phyloP scores from a whole-genome alignment of 495 filamentous ascomycete species.

The Staphylotrichum tortipilum region DNA sequence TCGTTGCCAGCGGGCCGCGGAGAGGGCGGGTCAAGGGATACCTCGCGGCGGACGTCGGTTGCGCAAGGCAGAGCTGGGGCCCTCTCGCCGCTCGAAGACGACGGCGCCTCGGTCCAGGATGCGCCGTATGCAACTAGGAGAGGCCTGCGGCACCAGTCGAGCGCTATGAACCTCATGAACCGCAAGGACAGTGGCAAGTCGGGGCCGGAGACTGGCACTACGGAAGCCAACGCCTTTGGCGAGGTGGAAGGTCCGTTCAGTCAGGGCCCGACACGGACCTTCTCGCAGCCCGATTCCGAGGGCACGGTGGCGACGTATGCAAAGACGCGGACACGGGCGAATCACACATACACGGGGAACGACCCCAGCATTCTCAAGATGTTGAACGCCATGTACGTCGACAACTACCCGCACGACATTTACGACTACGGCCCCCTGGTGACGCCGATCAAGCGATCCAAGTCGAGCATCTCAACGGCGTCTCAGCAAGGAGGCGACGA shows the following conservation, averaged over 20 bases:
- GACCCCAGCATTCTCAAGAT: conserved; percentile 81
- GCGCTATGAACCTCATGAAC: conserved; percentile 75
- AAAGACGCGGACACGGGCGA: conserved; percentile 28
- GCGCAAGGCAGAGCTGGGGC: conserved; percentile 17
- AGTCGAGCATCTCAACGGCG: conserved; percentile 44
- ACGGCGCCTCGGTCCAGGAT: conserved; percentile 31
- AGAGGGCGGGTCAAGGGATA: conserved; percentile 19
- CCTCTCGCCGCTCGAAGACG: conserved; percentile 19
- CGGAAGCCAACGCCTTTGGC: conserved; percentile 73
- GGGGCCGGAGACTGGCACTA: conserved; percentile 72
- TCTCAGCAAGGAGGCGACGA: conserved; percentile 36
- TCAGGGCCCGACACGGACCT: conserved; percentile 22
- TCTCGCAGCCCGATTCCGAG: conserved; percentile 21
- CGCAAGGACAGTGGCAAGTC: conserved; percentile 73
- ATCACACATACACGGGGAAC: conserved; percentile 75
- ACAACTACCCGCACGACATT: conserved; percentile 80
- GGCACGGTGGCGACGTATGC: conserved; percentile 27
- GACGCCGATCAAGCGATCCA: conserved; percentile 56
- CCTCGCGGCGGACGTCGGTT: conserved; percentile 22
- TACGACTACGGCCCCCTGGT: conserved; percentile 74
- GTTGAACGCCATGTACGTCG: conserved; percentile 79
- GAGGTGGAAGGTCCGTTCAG: conserved; percentile 65
- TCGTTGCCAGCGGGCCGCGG: conserved; percentile 18
- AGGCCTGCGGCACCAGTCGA: conserved; percentile 53
- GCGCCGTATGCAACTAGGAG: conserved; percentile 33